Base-by-base conservation (phyloP, 1,284 basidiomycete species). In the Boletus calvinii region DNA sequence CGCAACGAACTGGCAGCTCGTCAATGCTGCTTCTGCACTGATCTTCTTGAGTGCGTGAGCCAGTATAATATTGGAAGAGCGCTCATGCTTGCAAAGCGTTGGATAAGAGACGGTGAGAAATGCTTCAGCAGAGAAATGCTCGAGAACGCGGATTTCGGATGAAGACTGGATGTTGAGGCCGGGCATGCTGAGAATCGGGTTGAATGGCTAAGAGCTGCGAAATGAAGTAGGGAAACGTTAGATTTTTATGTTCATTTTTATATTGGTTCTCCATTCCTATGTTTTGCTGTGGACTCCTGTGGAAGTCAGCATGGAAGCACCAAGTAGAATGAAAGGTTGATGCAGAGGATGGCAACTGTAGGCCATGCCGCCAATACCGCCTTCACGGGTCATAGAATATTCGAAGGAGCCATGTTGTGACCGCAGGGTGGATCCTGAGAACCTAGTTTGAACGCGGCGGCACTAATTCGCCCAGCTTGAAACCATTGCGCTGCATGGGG, bases 1-100 rank as follows among this genome's bases (percentile, higher is more conserved):
- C 38, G 62, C 61, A 37, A 62, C 63, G 59, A 76, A 77, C 47
- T 71, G 66, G 55, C 64, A 71, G 2, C 67, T 68, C 18, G 72
- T 73, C 40, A 73, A 57, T 18, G 67, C 72, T 13, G 63, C 66
- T 55, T 77, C 74, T 31, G 64, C 65, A 37, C 64, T 67, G 52
- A 76, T 64, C 41, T 71, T 67, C 59, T 76, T 76, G 49, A 79
- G 69, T 2, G 79, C 78, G 52, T 77, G 77, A 2, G 76, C 77
- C 12, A 80, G 65, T 46, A 82, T 72, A 54, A 81, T 79, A 55
- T 80, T 80, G 13, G 78, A 69, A 3, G 78, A 78, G 31, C 68
- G 69, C 56, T 81, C 78, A 46, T 77, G 66, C 36, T 65, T 65
- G 32, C 63, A 65, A 30, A 81, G 71, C 15, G 72, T 73, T 24